A percentile compares a stretch with the other conserved stretches of the same genome.
These are phyloP conservation scores for Globisporangium barbulae DNA, from an alignment of 352 stramenopile genomes.

Conservation along the genomic window DNA sequence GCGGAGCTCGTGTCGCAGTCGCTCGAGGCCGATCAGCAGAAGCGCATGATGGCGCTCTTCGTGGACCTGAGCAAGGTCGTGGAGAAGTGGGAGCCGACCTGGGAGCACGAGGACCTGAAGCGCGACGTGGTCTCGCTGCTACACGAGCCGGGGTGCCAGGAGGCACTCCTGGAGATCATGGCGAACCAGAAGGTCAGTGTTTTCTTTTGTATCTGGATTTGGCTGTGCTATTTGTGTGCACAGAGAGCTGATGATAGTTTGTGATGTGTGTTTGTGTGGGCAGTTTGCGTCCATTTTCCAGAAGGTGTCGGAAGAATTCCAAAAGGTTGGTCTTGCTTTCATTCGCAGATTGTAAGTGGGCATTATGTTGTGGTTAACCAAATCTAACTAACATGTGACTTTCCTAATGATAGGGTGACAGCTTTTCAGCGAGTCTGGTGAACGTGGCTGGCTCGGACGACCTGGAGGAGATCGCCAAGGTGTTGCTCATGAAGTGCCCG, in stretches of 20 bases:
- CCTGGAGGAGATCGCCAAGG: constrained; percentile 70
- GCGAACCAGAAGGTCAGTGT: constrained; percentile 13
- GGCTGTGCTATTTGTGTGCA: not conserved
- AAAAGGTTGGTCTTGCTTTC: constrained; percentile 21
- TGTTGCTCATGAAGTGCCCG: constrained; percentile 71
- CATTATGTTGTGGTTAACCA: not conserved
- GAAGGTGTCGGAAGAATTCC: constrained; percentile 59
- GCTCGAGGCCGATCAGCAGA: constrained; percentile 52
- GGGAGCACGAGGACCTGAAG: constrained; percentile 60
- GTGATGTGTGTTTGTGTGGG: not conserved
- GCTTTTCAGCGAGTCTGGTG: constrained; percentile 53
- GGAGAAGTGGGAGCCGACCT: constrained; percentile 62
- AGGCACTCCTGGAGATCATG: constrained; percentile 68
- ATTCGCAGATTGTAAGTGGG: not conserved
- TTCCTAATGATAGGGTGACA: constrained; percentile 20
- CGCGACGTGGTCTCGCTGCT: constrained; percentile 68
- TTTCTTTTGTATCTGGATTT: not conserved
- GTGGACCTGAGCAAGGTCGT: constrained; percentile 74
- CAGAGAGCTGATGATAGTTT: not conserved
- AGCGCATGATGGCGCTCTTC: constrained; percentile 66
- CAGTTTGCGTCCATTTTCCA: constrained; percentile 63
- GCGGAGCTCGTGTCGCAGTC: constrained; percentile 33
- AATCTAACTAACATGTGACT: not conserved
- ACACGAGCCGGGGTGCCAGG: constrained; percentile 71
- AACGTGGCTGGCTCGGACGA: constrained; percentile 44